Conservation (phyloP, 1,139 yeast genomes). For the Blastobotrys capitulatus region DNA sequence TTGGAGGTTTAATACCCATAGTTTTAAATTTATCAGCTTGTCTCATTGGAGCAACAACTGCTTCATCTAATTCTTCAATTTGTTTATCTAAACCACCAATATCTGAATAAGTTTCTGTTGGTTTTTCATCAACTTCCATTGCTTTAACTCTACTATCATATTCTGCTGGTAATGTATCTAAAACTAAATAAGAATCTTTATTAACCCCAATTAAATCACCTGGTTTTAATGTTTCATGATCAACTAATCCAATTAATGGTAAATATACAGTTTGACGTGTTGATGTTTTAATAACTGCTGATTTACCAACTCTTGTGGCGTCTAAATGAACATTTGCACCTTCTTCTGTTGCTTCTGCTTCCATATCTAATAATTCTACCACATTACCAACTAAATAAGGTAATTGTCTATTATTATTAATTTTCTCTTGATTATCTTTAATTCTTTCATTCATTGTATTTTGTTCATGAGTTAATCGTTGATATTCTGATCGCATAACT, state of each 20-base stretch:
- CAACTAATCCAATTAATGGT: constrained; percentile 94
- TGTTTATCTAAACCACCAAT: constrained; percentile 98
- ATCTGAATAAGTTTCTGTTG: constrained; percentile 93
- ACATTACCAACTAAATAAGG: constrained; percentile 98
- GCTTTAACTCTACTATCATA: constrained; percentile 97
- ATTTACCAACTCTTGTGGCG: constrained; percentile 89
- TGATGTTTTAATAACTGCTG: constrained; percentile 95
- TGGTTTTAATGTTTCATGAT: constrained; percentile 81
- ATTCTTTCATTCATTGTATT: constrained; percentile 89
- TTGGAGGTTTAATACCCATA: constrained; percentile 93
- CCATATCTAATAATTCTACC: constrained; percentile 87
- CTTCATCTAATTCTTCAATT: constrained; percentile 95
- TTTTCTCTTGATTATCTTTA: constrained; percentile 94
- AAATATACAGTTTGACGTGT: constrained; percentile 96
- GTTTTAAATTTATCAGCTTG: constrained; percentile 94
- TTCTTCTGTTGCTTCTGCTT: constrained; percentile 81
- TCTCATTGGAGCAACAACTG: constrained; percentile 97
- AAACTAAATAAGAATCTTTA: constrained; percentile 88
- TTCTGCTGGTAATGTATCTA: constrained; percentile 94
- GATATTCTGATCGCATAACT: constrained; percentile 89
- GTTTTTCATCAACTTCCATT: constrained; percentile 98
- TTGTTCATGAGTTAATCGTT: constrained; percentile 87
- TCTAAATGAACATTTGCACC: constrained; percentile 96
- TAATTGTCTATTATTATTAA: constrained; percentile 89
- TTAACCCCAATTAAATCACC: constrained; percentile 97